Conservation (phyloP, 106 monocot species). For the Phalaenopsis equestris region DNA sequence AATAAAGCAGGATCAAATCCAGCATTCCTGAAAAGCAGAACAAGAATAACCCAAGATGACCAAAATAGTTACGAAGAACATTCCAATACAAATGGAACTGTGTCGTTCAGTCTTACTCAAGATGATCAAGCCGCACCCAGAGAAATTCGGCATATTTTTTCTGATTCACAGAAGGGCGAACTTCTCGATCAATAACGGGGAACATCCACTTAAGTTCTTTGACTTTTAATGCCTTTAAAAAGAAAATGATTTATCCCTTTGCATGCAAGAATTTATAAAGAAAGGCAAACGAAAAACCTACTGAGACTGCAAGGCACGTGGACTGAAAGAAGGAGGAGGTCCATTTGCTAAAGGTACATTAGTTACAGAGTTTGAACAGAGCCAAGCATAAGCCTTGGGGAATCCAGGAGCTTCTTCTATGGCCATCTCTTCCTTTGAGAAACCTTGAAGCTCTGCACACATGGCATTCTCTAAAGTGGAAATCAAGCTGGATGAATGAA, state of each 20-base stretch:
- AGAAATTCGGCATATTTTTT: slow-evolving; percentile 52
- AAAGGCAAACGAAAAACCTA: slow-evolving; percentile 28
- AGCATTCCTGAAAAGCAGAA: slow-evolving; percentile 56
- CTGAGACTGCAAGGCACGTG: slow-evolving; percentile 54
- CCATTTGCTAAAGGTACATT: slow-evolving; percentile 27
- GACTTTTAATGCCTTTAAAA: slow-evolving; percentile 37
- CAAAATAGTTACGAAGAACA: neutral
- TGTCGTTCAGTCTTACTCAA: slow-evolving; percentile 37
- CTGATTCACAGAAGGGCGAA: slow-evolving; percentile 29
- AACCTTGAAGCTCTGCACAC: slow-evolving; percentile 5
- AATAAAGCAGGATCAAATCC: slow-evolving; percentile 90
- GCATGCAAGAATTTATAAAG: neutral
- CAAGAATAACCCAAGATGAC: neutral
- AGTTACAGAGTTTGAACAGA: slow-evolving; percentile 19
- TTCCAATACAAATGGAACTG: neutral
- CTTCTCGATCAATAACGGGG: slow-evolving; percentile 55
- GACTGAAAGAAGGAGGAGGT: slow-evolving; percentile 59
- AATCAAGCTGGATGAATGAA: neutral
- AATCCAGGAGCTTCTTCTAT: slow-evolving; percentile 45
- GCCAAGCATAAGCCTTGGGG: slow-evolving; percentile 54
- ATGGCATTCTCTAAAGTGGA: neutral
- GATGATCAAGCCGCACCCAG: slow-evolving; percentile 90
- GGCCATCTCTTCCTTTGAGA: slow-evolving; percentile 32
- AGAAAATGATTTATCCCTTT: neutral
- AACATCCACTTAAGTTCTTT: slow-evolving; percentile 74